Conservation (phyloP, 257 asterid species). For the Ballota nigra region DNA sequence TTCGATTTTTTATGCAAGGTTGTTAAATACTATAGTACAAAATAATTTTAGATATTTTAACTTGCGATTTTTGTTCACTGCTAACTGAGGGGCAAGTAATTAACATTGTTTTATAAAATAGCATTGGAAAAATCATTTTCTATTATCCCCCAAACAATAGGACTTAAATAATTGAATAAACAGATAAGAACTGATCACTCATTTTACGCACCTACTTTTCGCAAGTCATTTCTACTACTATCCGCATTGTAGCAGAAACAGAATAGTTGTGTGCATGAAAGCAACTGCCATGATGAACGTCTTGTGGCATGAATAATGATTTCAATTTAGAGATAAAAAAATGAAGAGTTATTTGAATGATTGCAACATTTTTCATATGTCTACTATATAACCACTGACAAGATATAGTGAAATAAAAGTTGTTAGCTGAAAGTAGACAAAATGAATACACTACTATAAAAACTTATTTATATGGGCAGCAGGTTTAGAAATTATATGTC, state of each 20-base stretch:
- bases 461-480: background rate
- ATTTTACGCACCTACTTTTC: background rate
- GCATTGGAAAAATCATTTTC: background rate
- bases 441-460: conserved; percentile 5
- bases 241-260: conserved; percentile 3
- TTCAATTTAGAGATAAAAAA: background rate
- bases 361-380: background rate
- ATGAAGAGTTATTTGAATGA: background rate
- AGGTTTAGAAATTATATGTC: background rate
- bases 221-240: background rate
- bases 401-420: conserved; percentile 4
- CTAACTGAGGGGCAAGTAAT: background rate
- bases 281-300: background rate
- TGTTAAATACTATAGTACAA: background rate
- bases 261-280: background rate
- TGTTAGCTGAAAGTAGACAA: background rate
- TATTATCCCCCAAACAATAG: background rate
- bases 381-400: conserved; percentile 12
- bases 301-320: conserved; percentile 10
- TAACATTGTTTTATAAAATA: conserved; percentile 2
- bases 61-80: background rate
- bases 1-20: background rate
- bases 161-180: conserved; percentile 18
- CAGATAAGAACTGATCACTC: background rate
- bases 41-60: conserved; percentile 1